Evolutionary conservation across 805 yeast species (phyloP), one percentile per base, ranked within the genome.

Genomic region (Wickerhamomyces alni): DNA sequence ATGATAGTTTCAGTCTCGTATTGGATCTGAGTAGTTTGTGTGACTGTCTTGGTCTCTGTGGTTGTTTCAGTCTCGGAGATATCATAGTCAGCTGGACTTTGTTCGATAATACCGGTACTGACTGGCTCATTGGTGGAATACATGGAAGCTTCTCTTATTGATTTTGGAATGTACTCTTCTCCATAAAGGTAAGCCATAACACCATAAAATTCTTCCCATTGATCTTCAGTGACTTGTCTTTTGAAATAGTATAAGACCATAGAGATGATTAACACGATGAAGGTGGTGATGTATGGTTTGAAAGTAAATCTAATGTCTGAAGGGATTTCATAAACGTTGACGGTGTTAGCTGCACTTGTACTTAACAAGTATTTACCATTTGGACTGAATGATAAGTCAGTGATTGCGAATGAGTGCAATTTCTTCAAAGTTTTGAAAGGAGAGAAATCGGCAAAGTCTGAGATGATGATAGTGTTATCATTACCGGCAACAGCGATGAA

Each of bases 361-460:
- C 87, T 74, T 3, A 87, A 91, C 36, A 87, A 61, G 40, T 69
- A 70, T 37, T 73, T 62, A 8, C 89, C 87, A 54, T 77, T 70
- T 12, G 84, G 81, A 5, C 87, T 80, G 43, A 87, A 80, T 3
- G 76, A 65, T 9, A 86, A 76, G 33, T 74, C 71, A 0, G 96
- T 87, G 38, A 87, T 79, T 19, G 94, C 87, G 58, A 85, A 85
- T 8, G 72, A 66, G 57, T 88, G 96, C n/a, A 84, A 78, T 44
- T 82, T 74, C 32, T 72, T 71, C 40, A 77, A 64, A 7, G 68
- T 62, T 41, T 72, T 75, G 19, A 77, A 50, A 11, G 71, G 58
- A 32, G 71, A 67, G 43, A 88, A 72, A 44, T 70, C 75, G 2
- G 68, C 63, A 13, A 73, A 57, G 30, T 72, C 70, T 11, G 80